Conservation (phyloP, 345 rosid genomes). For the Garcia nutans region DNA sequence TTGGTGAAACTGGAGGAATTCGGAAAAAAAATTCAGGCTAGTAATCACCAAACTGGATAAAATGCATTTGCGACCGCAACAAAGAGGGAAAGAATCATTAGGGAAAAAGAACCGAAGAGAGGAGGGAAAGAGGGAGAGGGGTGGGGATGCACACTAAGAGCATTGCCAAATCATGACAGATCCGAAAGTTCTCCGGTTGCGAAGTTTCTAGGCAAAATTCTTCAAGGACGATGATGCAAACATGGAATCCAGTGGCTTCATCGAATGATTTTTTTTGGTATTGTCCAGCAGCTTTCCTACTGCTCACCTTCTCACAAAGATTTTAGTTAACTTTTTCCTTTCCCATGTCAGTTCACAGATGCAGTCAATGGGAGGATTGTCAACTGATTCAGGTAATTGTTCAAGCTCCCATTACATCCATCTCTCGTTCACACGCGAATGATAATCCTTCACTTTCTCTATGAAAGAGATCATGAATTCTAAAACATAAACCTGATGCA, state of each 20-base stretch:
- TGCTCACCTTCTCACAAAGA: not conserved
- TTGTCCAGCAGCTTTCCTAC: not conserved
- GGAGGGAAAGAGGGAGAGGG: too few relatives aligned
- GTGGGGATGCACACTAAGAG: too few relatives aligned
- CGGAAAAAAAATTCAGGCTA: too few relatives aligned
- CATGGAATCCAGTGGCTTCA: slow-evolving; percentile 37
- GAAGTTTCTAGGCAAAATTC: slow-evolving; percentile 21
- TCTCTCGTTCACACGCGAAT: not conserved
- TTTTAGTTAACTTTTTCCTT: not conserved
- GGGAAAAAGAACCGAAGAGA: too few relatives aligned
- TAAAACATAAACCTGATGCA: not conserved
- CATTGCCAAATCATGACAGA: too few relatives aligned
- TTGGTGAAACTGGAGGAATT: too few relatives aligned
- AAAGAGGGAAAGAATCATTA: too few relatives aligned
- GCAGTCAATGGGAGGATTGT: slow-evolving; percentile 55
- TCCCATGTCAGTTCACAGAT: slow-evolving; percentile 48
- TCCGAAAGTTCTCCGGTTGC: too few relatives aligned
- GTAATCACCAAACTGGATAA: too few relatives aligned
- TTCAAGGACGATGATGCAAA: slow-evolving; percentile 37
- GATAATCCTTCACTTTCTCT: not conserved
- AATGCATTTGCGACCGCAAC: too few relatives aligned
- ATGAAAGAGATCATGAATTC: not conserved
- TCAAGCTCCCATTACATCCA: not conserved
- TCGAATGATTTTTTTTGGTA: slow-evolving; percentile 42
- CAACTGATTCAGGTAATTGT: slow-evolving; percentile 69